These are phyloP conservation scores for Mycena albidolilacea DNA, from an alignment of 768 basidiomycete species.

Conservation along the genomic window DNA sequence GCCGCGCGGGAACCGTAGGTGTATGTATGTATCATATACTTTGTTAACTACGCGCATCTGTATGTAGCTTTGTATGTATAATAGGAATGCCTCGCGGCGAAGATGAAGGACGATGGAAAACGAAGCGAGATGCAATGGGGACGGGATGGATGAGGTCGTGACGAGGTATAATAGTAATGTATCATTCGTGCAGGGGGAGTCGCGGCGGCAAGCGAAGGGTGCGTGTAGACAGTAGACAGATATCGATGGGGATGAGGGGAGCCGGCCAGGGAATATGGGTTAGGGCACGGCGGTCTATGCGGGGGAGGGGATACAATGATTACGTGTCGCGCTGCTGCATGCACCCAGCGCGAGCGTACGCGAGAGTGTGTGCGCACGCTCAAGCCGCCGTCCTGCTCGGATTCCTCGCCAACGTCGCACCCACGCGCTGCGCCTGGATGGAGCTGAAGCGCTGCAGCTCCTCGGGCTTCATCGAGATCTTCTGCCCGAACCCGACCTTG, in stretches of 20 bases:
- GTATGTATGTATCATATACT: no score
- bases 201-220: conserved; percentile 41
- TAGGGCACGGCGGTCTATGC: conserved; percentile 38
- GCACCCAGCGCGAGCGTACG: neutral
- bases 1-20: no score
- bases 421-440: conserved; percentile 87
- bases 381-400: conserved; percentile 70
- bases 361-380: neutral
- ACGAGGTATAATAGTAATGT: conserved; percentile 31
- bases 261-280: conserved; percentile 22
- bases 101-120: neutral
- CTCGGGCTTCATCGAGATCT: conserved; percentile 85
- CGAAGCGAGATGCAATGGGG: neutral
- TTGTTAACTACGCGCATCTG: neutral
- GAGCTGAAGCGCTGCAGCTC: conserved; percentile 90
- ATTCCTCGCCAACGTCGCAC: conserved; percentile 83
- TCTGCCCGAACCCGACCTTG: conserved; percentile 90
- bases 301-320: neutral
- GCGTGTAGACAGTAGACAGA: neutral
- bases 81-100: conserved; percentile 30
- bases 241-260: neutral
- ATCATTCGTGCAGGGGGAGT: conserved; percentile 26
- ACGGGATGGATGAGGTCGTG: neutral
- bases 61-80: conserved; percentile 1
- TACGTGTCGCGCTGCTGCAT: neutral